Evolutionary conservation across 345 rosid genomes (phyloP).

Genomic region (Schrenkiella parvula): DNA sequence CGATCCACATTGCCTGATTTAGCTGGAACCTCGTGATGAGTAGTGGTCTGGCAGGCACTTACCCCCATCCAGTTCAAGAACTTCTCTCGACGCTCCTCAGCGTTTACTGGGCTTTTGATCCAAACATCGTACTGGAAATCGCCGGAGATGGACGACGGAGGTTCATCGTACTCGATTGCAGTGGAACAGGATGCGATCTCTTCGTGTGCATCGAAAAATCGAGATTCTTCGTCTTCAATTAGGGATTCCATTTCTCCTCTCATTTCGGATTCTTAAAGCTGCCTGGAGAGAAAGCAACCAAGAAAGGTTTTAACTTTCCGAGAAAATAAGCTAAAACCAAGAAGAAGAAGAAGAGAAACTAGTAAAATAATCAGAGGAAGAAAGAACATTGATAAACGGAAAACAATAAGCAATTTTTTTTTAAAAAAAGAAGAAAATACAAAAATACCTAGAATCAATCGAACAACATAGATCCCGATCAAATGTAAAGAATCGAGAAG

Average conservation of each 20-base stretch:
- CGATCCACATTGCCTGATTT: constrained; percentile 28
- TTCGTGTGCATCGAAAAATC: constrained; percentile 70
- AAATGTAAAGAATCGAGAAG: constrained; percentile 34
- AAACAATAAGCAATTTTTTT: background rate
- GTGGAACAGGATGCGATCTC: constrained; percentile 47
- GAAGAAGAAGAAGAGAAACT: constrained; percentile 5
- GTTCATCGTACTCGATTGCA: constrained; percentile 10
- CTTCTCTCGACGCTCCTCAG: constrained; percentile 49
- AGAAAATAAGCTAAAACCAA: background rate
- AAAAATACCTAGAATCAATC: constrained; percentile 44
- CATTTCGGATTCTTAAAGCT: constrained; percentile 32
- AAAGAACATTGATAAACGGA: constrained; percentile 25
- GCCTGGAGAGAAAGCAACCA: constrained; percentile 49
- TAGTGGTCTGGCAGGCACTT: background rate
- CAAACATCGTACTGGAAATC: constrained; percentile 55
- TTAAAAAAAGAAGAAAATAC: background rate
- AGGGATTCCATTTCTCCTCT: constrained; percentile 52
- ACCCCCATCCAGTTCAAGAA: constrained; percentile 63
- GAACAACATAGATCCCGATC: constrained; percentile 89
- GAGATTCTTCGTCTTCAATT: constrained; percentile 53
- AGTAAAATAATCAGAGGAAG: constrained; percentile 55
- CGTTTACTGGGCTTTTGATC: constrained; percentile 57
- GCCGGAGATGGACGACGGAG: constrained; percentile 6
- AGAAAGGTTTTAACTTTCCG: background rate
- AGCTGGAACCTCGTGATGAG: background rate